A percentile compares a stretch with the other conserved stretches of the same genome.
phyloP scores from a whole-genome alignment of 805 yeast species.

The Metschnikowia chrysomelidarum region DNA sequence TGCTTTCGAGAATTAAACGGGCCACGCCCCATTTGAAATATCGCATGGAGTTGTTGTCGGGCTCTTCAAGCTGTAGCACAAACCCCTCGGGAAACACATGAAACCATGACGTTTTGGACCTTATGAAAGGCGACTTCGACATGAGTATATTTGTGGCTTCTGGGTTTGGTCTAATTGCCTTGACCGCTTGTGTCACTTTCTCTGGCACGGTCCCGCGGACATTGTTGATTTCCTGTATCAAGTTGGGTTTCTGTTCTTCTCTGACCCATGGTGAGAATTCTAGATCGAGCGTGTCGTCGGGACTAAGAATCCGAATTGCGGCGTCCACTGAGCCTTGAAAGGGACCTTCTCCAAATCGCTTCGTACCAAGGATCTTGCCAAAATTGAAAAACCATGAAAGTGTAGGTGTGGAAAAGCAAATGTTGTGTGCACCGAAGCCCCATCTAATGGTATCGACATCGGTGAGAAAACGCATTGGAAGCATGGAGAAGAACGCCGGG shows the following conservation, averaged over 20 bases:
- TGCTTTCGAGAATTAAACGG: slow-evolving; percentile 76
- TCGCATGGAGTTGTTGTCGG: slow-evolving; percentile 82
- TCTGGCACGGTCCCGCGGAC: slow-evolving; percentile 7
- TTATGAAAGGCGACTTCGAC: slow-evolving; percentile 50
- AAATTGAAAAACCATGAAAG: slow-evolving; percentile 68
- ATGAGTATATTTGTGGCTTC: slow-evolving; percentile 31
- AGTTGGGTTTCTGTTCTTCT: slow-evolving; percentile 29
- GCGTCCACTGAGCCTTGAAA: slow-evolving; percentile 91
- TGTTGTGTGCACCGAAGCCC: slow-evolving; percentile 92
- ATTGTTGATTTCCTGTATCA: slow-evolving; percentile 39
- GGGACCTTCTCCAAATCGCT: slow-evolving; percentile 89
- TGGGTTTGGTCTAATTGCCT: slow-evolving; percentile 27
- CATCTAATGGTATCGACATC: slow-evolving; percentile 74
- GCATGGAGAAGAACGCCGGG: slow-evolving; percentile 83
- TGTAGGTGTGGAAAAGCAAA: slow-evolving; percentile 66
- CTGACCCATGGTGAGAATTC: slow-evolving; percentile 37
- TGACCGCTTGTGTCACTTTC: slow-evolving; percentile 15
- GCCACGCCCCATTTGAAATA: slow-evolving; percentile 96
- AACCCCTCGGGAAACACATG: slow-evolving; percentile 95
- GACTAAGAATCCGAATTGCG: slow-evolving; percentile 72
- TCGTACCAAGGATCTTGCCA: slow-evolving; percentile 86
- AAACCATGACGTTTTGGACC: slow-evolving; percentile 79
- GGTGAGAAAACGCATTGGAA: slow-evolving; percentile 67
- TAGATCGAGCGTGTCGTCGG: slow-evolving; percentile 63
- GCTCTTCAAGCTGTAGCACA: slow-evolving; percentile 80